Base-by-base conservation (phyloP, 139 green algal species). In the Micractinium sp. region DNA sequence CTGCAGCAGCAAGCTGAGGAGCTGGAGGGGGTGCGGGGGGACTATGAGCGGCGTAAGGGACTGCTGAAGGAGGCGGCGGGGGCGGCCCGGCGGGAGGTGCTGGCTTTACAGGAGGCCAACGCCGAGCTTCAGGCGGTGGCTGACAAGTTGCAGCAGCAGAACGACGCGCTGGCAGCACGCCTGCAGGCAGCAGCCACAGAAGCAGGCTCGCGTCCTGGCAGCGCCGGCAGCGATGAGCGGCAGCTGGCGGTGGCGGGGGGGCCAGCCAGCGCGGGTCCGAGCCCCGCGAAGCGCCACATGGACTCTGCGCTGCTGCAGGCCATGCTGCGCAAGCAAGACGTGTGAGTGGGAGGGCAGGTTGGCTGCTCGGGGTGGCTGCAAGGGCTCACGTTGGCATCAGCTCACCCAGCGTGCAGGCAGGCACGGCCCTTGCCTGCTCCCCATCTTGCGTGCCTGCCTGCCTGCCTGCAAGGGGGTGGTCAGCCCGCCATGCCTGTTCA, bases 311-410 rank as follows among this genome's bases (percentile, higher is more conserved):
- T 74, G 47, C 71, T 90, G 75, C 75, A 85, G 75, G 76, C 87
- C 79, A 90, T 90, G 87, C 20, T 90, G 29, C 79, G 87, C 39
- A 86, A 90, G 81, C 47, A 90, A 77, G 87, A 90, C 63, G 63
- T 38, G 82, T 87, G 66, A 23, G 82, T 0, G 61, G 33, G 47
- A 56, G 47, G 47, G 47, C 5, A 56, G 47, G 9, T 5, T 56
- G 47, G 47, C 47, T 56, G 47, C 47, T 56, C 47, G 47, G 47
- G 47, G 47, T 56, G 47, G 7, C 47, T 56, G 47, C 7, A 5
- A 9, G 47, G 9, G 47, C 47, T 56, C 47, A 56, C 7, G 47
- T 56, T 56, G 47, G 47, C 47, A 56, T 56, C 47, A 56, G 47
- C 47, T 56, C 47, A 56, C 47, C 9, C 47, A 56, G 47, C 47